These are phyloP conservation scores for Syzygium aromaticum DNA, from an alignment of 345 rosid genomes.

Conservation along the genomic window DNA sequence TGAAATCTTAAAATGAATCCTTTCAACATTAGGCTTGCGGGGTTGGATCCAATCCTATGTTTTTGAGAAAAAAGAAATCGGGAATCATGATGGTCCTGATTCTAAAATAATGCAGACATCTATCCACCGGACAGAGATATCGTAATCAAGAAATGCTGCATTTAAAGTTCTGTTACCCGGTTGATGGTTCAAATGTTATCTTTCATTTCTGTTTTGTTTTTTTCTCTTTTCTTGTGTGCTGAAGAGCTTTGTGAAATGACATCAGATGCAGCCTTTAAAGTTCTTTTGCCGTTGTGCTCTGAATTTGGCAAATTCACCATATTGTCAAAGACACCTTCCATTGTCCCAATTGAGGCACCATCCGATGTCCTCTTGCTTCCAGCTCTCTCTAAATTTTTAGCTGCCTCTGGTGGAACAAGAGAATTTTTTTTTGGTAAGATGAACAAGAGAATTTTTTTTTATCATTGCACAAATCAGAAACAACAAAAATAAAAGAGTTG, in stretches of 20 bases:
- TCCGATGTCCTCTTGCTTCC: not conserved
- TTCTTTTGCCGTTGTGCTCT: not conserved
- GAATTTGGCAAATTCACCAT: not conserved
- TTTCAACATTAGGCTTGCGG: conserved; percentile 10
- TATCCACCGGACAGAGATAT: not conserved
- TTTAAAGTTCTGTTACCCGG: not conserved
- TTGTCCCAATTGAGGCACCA: not conserved
- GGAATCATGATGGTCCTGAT: conserved; percentile 12
- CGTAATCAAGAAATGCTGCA: not conserved
- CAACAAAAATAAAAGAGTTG: no score
- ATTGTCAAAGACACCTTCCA: not conserved
- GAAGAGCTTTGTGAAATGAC: not conserved
- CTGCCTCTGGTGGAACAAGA: not conserved
- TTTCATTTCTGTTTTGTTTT: not conserved
- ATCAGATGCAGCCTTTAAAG: not conserved
- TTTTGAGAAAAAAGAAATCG: conserved; percentile 7
- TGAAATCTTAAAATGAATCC: not conserved
- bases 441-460: not conserved
- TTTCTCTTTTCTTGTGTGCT: not conserved
- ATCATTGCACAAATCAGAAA: not conserved
- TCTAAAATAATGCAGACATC: conserved; percentile 12
- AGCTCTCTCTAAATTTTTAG: not conserved
- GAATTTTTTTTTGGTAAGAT: not conserved
- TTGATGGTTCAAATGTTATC: not conserved
- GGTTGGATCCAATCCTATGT: conserved; percentile 15